phyloP scores from a whole-genome alignment of 108 stramenopile genomes.

The Pseudonitzschia multistriata region DNA sequence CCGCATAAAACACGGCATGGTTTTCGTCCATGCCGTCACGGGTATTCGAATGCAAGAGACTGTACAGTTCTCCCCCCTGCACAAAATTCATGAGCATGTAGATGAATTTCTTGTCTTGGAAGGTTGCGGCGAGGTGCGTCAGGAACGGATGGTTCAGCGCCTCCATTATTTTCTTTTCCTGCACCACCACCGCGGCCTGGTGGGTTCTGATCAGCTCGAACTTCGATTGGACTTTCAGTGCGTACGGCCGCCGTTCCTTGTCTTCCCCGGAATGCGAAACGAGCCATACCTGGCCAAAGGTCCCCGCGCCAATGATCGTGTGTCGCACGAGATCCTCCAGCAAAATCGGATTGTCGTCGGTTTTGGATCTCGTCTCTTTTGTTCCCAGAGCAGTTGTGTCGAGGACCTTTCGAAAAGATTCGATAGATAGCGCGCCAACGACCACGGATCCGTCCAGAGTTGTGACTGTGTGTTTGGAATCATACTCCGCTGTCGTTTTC shows the following conservation, averaged over 20 bases:
- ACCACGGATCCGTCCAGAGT: constrained; percentile 40
- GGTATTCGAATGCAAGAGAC: constrained; percentile 60
- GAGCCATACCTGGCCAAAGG: constrained; percentile 84
- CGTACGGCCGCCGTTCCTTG: constrained; percentile 56
- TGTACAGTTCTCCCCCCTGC: constrained; percentile 86
- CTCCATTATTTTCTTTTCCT: constrained; percentile 86
- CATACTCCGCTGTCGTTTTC: constrained; percentile 39
- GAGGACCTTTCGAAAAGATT: constrained; percentile 55
- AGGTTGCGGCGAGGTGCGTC: constrained; percentile 83
- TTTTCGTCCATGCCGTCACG: constrained; percentile 67
- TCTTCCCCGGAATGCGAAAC: constrained; percentile 31
- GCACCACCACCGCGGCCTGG: constrained; percentile 79
- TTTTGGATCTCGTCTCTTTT: neutral
- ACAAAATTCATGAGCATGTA: constrained; percentile 70
- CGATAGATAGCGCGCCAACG: constrained; percentile 57
- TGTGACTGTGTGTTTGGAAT: constrained; percentile 35
- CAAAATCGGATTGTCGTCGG: neutral
- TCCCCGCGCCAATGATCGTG: constrained; percentile 51
- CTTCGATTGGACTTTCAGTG: constrained; percentile 89
- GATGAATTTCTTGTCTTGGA: constrained; percentile 76
- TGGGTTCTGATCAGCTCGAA: constrained; percentile 82
- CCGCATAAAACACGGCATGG: constrained; percentile 65
- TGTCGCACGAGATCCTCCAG: constrained; percentile 22
- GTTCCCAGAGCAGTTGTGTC: constrained; percentile 65
- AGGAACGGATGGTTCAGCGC: constrained; percentile 89